Percentiles rank a stretch among this genome's conserved stretches.
Conservation (phyloP, 805 yeast genomes). For the Kodamaea fukazawae region DNA sequence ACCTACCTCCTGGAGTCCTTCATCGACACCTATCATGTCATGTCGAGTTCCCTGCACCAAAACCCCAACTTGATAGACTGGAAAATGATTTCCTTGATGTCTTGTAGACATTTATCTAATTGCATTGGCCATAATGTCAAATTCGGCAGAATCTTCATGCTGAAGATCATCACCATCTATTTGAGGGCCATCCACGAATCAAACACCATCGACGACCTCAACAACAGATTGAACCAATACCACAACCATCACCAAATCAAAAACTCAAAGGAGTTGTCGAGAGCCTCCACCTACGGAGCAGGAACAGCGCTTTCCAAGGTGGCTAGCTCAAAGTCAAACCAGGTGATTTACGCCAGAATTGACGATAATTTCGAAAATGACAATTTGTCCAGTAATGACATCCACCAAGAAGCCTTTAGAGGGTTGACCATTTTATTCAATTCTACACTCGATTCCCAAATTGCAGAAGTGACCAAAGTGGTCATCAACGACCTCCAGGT, state of each 20-base stretch:
- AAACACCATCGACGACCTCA: slow-evolving; percentile 19
- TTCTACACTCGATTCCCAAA: slow-evolving; percentile 59
- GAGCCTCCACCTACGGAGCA: slow-evolving; percentile 12
- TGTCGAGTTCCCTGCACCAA: slow-evolving; percentile 10
- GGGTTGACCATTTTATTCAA: slow-evolving; percentile 63
- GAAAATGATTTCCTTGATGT: slow-evolving; percentile 41
- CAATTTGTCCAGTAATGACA: slow-evolving; percentile 34
- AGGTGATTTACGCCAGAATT: slow-evolving; percentile 14
- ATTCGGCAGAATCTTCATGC: slow-evolving; percentile 28
- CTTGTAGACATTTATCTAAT: slow-evolving; percentile 38
- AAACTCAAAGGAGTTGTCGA: slow-evolving; percentile 1
- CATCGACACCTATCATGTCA: slow-evolving; percentile 14
- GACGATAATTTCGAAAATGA: slow-evolving; percentile 33
- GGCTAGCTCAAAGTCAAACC: slow-evolving; percentile 21
- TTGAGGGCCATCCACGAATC: slow-evolving; percentile 30
- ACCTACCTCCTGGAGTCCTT: slow-evolving; percentile 21
- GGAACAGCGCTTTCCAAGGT: slow-evolving; percentile 22
- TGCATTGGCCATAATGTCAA: slow-evolving; percentile 35
- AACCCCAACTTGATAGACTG: slow-evolving; percentile 43
- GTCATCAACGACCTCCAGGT: slow-evolving; percentile 42
- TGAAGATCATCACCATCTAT: slow-evolving; percentile 37
- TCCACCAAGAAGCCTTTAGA: slow-evolving; percentile 44
- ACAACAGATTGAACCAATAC: slow-evolving; percentile 18
- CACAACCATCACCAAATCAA: slow-evolving; percentile 22
- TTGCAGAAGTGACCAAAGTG: slow-evolving; percentile 53